Evolutionary conservation across 2,329 filamentous ascomycete genomes (phyloP).

Genomic region (Lachnellula subtilissima): DNA sequence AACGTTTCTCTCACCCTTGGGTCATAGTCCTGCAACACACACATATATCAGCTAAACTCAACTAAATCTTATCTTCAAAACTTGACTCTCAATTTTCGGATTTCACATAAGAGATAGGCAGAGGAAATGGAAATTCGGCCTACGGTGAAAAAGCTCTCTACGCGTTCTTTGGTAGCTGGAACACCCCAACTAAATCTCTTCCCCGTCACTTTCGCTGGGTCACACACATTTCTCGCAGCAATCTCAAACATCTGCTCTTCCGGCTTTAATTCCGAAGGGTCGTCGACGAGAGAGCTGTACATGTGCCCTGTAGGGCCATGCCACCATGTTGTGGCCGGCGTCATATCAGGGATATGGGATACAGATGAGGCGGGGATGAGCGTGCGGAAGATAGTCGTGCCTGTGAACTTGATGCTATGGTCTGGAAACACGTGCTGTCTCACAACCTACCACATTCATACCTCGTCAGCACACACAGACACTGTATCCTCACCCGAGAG

Average conservation of each 20-base stretch:
- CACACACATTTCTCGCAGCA: slow-evolving; percentile 33
- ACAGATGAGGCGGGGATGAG: slow-evolving; percentile 37
- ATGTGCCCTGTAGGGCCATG: slow-evolving; percentile 39
- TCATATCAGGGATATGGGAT: slow-evolving; percentile 29
- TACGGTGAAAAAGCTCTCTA: slow-evolving; percentile 34
- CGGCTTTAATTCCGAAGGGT: slow-evolving; percentile 11
- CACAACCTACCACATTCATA: slow-evolving; percentile 32
- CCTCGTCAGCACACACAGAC: not conserved
- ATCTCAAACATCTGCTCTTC: slow-evolving; percentile 35
- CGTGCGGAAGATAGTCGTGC: slow-evolving; percentile 35
- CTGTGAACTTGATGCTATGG: slow-evolving; percentile 42
- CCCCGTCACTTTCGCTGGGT: slow-evolving; percentile 29
- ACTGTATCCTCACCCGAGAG: too few relatives aligned
- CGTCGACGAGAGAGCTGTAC: slow-evolving; percentile 38
- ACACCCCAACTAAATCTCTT: slow-evolving; percentile 36
- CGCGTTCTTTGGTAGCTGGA: slow-evolving; percentile 33
- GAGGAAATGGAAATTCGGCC: too few relatives aligned
- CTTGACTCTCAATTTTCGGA: too few relatives aligned
- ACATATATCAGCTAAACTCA: too few relatives aligned
- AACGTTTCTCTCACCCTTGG: slow-evolving; percentile 38
- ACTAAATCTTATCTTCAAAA: too few relatives aligned
- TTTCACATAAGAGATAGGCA: too few relatives aligned
- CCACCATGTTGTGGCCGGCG: slow-evolving; percentile 38
- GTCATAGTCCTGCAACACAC: slow-evolving; percentile 32
- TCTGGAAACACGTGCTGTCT: slow-evolving; percentile 38